Evolutionary conservation across 2,329 filamentous ascomycete species (phyloP).

Genomic region (Colletotrichum ledebouriae): DNA sequence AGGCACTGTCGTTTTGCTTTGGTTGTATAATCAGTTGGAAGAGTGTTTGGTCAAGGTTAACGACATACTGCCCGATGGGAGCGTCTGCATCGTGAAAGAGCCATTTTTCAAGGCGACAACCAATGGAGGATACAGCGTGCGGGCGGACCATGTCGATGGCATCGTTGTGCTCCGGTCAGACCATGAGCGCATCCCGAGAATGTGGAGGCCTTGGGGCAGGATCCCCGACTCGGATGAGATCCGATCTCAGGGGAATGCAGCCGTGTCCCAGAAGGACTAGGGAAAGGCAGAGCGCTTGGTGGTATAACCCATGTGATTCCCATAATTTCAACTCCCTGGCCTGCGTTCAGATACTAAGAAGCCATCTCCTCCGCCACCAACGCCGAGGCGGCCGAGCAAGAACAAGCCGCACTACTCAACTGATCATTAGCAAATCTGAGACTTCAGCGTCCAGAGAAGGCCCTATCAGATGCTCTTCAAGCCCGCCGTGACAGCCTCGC

Average conservation of each 20-base stretch:
- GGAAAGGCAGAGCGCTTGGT: constrained; percentile 47
- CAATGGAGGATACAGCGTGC: constrained; percentile 56
- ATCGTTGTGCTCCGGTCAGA: constrained; percentile 53
- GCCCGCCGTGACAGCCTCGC: constrained; percentile 38
- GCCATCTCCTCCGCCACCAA: constrained; percentile 52
- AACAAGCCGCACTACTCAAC: constrained; percentile 51
- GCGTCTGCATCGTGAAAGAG: constrained; percentile 64
- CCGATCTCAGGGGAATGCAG: constrained; percentile 52
- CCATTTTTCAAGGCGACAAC: constrained; percentile 62
- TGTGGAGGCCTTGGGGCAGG: constrained; percentile 49
- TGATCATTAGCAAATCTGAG: constrained; percentile 53
- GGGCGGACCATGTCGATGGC: constrained; percentile 67
- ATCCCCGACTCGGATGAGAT: constrained; percentile 42
- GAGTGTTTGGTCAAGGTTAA: constrained; percentile 51
- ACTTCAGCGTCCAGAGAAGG: constrained; percentile 48
- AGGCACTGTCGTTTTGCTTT: constrained; percentile 51
- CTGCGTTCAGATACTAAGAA: constrained; percentile 52
- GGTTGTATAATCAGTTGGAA: constrained; percentile 58
- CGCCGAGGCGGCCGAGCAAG: constrained; percentile 52
- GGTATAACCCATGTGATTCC: too few species aligned
- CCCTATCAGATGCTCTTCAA: constrained; percentile 49
- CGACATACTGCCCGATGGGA: constrained; percentile 51
- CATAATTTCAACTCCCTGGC: background rate
- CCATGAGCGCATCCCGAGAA: constrained; percentile 55
- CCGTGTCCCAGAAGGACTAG: constrained; percentile 48